Evolutionary conservation across 306 rosid species (phyloP).

Genomic region (Sechiopsis laciniata): DNA sequence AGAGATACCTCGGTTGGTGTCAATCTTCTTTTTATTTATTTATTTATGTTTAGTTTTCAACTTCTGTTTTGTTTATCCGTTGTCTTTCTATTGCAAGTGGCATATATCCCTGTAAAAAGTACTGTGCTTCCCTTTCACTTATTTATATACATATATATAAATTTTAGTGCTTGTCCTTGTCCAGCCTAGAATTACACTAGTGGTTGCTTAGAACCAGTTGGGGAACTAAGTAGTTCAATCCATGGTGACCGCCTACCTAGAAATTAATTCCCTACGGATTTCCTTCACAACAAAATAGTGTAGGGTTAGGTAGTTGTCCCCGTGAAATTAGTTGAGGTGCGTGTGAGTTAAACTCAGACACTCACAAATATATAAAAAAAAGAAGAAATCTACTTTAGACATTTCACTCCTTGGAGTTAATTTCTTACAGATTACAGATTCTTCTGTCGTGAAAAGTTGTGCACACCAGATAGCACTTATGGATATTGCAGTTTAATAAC

Average conservation of each 20-base stretch:
- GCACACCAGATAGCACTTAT: no score
- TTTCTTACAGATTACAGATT: background rate
- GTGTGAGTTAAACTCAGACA: no score
- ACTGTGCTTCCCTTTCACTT: slow-evolving; percentile 10
- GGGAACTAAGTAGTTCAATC: background rate
- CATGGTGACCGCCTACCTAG: background rate
- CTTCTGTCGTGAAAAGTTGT: no score
- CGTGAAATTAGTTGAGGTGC: no score
- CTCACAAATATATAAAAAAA: no score
- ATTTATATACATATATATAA: background rate
- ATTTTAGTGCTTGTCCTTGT: background rate
- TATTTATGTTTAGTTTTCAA: no score
- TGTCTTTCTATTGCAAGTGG: slow-evolving; percentile 6
- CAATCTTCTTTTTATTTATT: background rate
- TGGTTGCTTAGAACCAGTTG: background rate
- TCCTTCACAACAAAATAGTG: no score
- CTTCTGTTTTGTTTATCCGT: slow-evolving; percentile 10
- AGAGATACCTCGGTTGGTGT: slow-evolving; percentile 84
- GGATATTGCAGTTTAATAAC: no score
- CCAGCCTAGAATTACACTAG: background rate
- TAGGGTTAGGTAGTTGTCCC: no score
- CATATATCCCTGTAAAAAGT: background rate
- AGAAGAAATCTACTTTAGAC: background rate
- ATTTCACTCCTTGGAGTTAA: background rate
- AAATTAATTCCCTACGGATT: background rate